phyloP scores from a whole-genome alignment of 208 protist species.

The Crithidia sp. region DNA sequence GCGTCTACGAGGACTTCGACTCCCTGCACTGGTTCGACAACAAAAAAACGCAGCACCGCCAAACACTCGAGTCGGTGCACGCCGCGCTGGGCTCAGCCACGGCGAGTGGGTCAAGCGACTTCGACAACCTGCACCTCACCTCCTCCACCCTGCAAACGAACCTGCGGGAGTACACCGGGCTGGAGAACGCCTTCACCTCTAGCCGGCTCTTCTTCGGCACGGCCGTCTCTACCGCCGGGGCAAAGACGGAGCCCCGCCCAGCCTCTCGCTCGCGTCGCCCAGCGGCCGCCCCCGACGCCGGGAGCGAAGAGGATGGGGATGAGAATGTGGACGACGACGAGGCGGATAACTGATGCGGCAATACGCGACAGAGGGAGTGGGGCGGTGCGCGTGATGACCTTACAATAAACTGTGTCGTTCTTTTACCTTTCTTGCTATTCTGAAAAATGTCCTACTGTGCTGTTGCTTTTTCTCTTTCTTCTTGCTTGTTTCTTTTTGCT shows the following conservation, averaged over 20 bases:
- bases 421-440: too few species aligned
- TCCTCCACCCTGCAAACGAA: conserved; percentile 56
- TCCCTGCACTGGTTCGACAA: conserved; percentile 96
- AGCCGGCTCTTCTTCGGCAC: conserved; percentile 64
- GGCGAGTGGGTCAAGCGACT: conserved; percentile 31
- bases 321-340: neutral
- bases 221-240: neutral
- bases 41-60: conserved; percentile 35
- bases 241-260: neutral
- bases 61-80: conserved; percentile 23
- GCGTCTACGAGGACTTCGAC: conserved; percentile 92
- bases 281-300: neutral
- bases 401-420: too few species aligned
- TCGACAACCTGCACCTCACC: conserved; percentile 74
- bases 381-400: too few species aligned
- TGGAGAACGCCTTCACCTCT: conserved; percentile 78
- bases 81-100: conserved; percentile 10
- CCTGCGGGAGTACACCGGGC: conserved; percentile 55
- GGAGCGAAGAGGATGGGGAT: neutral
- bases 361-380: too few species aligned
- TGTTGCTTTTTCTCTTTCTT: conserved; percentile 5
- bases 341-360: neutral
- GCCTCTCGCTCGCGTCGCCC: neutral
- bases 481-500: neutral
- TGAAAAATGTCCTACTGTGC: neutral